Base-by-base conservation (phyloP, 495 filamentous ascomycete species). In the Thermochaetoides thermophila region DNA sequence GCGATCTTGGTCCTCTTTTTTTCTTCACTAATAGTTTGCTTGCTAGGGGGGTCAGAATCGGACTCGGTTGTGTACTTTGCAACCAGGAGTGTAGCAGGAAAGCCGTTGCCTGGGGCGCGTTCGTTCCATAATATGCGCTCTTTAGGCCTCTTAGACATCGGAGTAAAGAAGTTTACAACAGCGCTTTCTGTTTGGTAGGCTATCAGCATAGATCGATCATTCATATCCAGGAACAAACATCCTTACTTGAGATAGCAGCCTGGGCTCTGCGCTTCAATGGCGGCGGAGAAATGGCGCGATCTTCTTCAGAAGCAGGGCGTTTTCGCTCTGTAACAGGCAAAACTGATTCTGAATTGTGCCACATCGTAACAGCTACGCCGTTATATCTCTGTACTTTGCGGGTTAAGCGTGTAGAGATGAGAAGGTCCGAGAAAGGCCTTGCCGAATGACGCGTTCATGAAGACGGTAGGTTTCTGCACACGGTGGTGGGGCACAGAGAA, bases 91-190 rank as follows among this genome's bases (percentile, higher is more conserved):
- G 74, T 84, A 8, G 57, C 49, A 3, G 53, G 56, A 0, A 50
- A 38, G 11, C 60, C 47, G 19, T 60, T 52, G 29, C 53, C 33
- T 1, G 53, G 55, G 22, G 57, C 59, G 64, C 75, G 40, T 69
- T 74, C 62, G 17, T 66, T 61, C 84, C 91, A 96, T n/a, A 56
- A 67, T 17, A 78, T 72, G 22, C 69, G 73, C 19, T 84, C 77
- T 4, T 81, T 84, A 29, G 78, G 71, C 56, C 93, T 96, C 49
- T 93, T 68, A 4, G 84, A 94, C 0, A 66, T 49, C 1, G 89
- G 85, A 0, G 76, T 93, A 60, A 99, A 95, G 58, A 99, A 99
- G 22, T 66, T 82, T 9, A 77, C 66, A 7, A 91, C 74, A 1
- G 76, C 63, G 18, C 44, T 53, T 63, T 84, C 64, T 83, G 60